Percentiles rank a stretch among this genome's conserved stretches.
Conservation (phyloP, 345 rosid genomes). For the Ceriops zippeliana region DNA sequence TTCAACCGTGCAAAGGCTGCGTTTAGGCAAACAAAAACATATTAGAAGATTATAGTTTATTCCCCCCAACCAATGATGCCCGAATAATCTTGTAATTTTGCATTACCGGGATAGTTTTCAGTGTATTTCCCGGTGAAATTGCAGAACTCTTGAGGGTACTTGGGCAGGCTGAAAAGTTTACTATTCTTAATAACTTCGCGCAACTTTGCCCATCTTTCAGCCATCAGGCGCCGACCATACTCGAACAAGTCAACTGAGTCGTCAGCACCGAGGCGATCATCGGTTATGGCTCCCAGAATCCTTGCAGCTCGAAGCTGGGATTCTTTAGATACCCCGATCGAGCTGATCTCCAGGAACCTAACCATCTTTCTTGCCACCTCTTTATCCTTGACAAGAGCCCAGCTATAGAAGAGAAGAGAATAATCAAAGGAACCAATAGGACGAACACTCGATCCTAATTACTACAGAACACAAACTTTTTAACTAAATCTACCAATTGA, state of each 20-base stretch:
- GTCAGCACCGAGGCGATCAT: constrained; percentile 25
- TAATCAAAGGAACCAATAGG: neutral
- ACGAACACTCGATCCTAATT: neutral
- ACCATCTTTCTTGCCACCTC: constrained; percentile 65
- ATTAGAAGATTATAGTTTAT: too few relatives aligned
- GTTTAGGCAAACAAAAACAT: neutral
- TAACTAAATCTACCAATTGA: too few relatives aligned
- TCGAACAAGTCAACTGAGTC: constrained; percentile 51
- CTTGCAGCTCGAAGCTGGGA: constrained; percentile 79
- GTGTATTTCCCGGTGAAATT: constrained; percentile 41
- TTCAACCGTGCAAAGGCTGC: constrained; percentile 84
- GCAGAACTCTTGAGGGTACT: constrained; percentile 57
- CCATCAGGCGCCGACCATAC: constrained; percentile 44
- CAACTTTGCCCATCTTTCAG: constrained; percentile 63
- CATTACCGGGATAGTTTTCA: constrained; percentile 53
- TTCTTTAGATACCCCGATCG: constrained; percentile 82
- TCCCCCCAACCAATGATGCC: neutral
- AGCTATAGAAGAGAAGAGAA: constrained; percentile 24
- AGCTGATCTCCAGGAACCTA: constrained; percentile 46
- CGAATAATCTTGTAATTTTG: neutral
- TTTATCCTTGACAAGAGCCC: constrained; percentile 81
- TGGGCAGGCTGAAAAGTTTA: constrained; percentile 44
- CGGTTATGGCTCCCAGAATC: constrained; percentile 47
- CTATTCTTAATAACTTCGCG: constrained; percentile 39
- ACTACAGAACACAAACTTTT: too few relatives aligned